Evolutionary conservation across 768 basidiomycete genomes (phyloP).

Genomic region (Ramaria sp.): DNA sequence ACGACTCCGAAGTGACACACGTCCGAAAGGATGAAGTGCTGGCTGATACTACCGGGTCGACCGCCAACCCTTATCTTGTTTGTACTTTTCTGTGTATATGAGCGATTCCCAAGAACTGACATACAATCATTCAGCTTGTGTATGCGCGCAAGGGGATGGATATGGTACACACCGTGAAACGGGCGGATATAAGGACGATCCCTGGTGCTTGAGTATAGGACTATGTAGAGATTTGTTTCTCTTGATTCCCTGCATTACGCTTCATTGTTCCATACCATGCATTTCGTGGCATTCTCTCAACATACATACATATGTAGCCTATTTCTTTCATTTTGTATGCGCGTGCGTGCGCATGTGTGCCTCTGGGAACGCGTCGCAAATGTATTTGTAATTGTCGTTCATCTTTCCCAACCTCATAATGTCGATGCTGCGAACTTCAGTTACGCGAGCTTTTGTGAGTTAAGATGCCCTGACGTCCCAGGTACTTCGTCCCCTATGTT

Average conservation of each 20-base stretch:
- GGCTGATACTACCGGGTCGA: constrained; percentile 81
- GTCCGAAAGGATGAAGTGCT: constrained; percentile 77
- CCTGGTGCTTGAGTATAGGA: neutral
- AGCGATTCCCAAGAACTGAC: constrained; percentile 2
- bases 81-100: constrained; percentile 16
- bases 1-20: constrained; percentile 76
- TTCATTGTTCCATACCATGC: neutral
- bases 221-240: neutral
- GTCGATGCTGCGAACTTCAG: neutral
- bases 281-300: neutral
- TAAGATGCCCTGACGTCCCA: neutral
- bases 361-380: neutral
- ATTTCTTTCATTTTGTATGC: neutral
- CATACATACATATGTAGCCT: neutral
- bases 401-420: too few relatives aligned
- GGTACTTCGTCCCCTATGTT: neutral
- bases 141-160: constrained; percentile 73
- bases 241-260: neutral
- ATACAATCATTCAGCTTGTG: constrained; percentile 45
- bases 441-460: neutral
- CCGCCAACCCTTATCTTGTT: constrained; percentile 85
- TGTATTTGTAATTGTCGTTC: neutral
- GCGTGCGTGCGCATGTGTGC: neutral
- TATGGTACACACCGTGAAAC: constrained; percentile 73
- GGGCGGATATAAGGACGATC: constrained; percentile 28